These are phyloP conservation scores for Pichia cactophila DNA, from an alignment of 1,139 yeast genomes.

Conservation along the genomic window DNA sequence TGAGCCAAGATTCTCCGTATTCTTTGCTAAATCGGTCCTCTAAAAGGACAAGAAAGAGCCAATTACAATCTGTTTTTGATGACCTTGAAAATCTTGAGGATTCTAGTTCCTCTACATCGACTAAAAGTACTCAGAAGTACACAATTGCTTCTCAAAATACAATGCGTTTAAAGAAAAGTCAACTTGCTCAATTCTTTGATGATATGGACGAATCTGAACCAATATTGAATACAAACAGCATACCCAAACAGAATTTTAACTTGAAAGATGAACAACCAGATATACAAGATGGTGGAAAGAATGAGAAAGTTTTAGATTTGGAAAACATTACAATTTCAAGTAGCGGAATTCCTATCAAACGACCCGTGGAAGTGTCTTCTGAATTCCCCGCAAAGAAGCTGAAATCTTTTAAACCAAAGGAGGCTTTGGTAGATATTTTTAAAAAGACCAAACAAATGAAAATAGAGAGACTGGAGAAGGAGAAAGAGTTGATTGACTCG, in stretches of 20 bases:
- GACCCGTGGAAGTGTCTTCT: neutral
- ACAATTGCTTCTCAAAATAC: neutral
- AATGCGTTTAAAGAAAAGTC: conserved; percentile 5
- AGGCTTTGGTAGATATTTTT: conserved; percentile 13
- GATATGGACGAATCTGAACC: conserved; percentile 11
- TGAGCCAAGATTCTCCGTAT: neutral
- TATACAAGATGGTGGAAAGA: neutral
- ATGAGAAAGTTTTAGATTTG: neutral
- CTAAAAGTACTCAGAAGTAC: neutral
- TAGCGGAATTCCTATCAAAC: neutral
- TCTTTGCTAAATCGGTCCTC: conserved; percentile 3
- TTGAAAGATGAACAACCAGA: neutral
- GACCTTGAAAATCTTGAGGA: conserved; percentile 11
- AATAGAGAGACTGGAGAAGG: conserved; percentile 11
- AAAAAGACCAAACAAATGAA: conserved; percentile 18
- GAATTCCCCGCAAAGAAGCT: neutral
- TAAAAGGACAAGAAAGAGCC: conserved; percentile 7
- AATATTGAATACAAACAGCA: neutral
- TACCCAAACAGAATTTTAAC: neutral
- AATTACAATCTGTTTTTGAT: conserved; percentile 9
- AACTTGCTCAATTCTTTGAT: conserved; percentile 9
- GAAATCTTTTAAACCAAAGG: neutral
- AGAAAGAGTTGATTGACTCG: conserved; percentile 7
- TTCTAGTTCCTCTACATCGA: neutral
- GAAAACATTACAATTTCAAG: neutral